A percentile compares a stretch with the other conserved stretches of the same genome.
phyloP scores from a whole-genome alignment of 306 rosid genomes.

The Trifolium repens region DNA sequence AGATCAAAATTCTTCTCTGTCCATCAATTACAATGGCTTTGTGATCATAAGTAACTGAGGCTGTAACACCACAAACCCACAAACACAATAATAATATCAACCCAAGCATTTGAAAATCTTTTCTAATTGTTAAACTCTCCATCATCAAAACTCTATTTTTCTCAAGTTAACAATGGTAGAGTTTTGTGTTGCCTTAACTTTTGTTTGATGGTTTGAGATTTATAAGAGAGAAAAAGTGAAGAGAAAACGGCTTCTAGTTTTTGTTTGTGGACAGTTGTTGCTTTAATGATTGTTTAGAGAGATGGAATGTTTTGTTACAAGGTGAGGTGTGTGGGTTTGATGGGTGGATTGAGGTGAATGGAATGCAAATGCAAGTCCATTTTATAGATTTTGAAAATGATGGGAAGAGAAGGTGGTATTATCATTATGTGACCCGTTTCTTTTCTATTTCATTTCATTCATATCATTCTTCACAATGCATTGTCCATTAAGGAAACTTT shows the following conservation, averaged over 20 bases:
- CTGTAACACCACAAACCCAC: constrained; percentile 54
- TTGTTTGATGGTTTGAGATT: constrained; percentile 12
- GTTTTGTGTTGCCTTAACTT: constrained; percentile 30
- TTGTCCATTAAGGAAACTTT: background rate
- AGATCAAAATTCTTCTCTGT: constrained; percentile 68
- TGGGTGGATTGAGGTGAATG: constrained; percentile 33
- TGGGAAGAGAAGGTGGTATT: constrained; percentile 5
- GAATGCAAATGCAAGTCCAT: constrained; percentile 31
- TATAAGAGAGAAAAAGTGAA: constrained; percentile 2
- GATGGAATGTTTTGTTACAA: background rate
- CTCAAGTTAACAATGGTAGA: constrained; percentile 35
- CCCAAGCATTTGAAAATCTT: constrained; percentile 28
- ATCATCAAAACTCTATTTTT: constrained; percentile 27
- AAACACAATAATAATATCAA: constrained; percentile 27
- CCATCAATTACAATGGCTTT: constrained; percentile 70
- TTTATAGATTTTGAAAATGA: constrained; percentile 46
- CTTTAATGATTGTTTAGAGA: constrained; percentile 29
- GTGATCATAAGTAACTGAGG: constrained; percentile 73
- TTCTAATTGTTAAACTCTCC: constrained; percentile 38
- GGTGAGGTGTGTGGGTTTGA: constrained; percentile 41
- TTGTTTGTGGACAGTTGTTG: constrained; percentile 20
- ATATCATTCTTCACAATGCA: constrained; percentile 20
- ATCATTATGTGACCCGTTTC: constrained; percentile 32
- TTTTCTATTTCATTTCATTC: constrained; percentile 21
- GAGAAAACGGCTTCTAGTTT: constrained; percentile 18